Conservation (phyloP, 164 flowering plant genomes). For the Chimonanthus salicifolius region DNA sequence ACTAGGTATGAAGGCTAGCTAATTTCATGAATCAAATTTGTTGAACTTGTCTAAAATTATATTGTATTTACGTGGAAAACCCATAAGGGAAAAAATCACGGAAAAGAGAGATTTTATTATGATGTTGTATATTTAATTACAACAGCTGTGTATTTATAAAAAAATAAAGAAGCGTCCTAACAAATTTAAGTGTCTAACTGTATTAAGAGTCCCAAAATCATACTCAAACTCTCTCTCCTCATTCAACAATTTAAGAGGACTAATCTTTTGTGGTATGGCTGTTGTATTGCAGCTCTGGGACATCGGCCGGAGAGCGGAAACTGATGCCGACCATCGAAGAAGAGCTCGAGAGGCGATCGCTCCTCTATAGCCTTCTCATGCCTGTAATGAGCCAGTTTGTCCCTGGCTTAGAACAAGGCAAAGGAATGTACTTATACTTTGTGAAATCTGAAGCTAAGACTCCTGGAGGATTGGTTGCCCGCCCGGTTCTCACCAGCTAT, state of each 20-base stretch:
- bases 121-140: neutral
- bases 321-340: conserved; percentile 93
- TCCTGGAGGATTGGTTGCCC: conserved; percentile 74
- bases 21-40: neutral
- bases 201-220: too few relatives aligned
- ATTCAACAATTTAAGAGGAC: too few relatives aligned
- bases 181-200: too few relatives aligned
- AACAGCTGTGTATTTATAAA: neutral
- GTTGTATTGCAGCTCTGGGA: conserved; percentile 63
- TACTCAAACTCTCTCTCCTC: too few relatives aligned
- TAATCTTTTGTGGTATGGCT: neutral
- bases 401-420: conserved; percentile 76
- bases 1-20: conserved; percentile 46
- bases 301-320: conserved; percentile 93
- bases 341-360: conserved; percentile 64
- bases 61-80: neutral
- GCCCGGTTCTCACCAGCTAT: conserved; percentile 93
- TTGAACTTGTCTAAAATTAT: neutral
- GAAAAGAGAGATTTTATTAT: too few relatives aligned
- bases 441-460: conserved; percentile 88
- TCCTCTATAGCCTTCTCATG: conserved; percentile 82
- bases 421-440: conserved; percentile 95
- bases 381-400: conserved; percentile 92
- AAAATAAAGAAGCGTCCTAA: neutral
- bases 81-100: too few relatives aligned